A percentile compares a stretch with the other conserved stretches of the same genome.
Conservation (phyloP, 208 protist genomes). For the Trypanosoma lewisi region DNA sequence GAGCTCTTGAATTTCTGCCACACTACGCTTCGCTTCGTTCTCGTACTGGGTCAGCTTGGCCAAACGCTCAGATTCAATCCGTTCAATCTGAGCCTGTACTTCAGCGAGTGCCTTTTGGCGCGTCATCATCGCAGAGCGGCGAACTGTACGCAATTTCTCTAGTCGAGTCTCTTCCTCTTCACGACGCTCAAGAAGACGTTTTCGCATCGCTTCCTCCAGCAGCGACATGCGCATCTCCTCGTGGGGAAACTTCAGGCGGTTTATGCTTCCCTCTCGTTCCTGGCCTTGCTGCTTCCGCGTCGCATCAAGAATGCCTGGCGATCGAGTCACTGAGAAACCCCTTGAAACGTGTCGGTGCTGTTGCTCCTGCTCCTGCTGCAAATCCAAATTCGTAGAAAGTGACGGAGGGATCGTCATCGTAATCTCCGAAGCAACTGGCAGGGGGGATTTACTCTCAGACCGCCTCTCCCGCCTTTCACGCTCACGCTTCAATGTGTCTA, state of each 20-base stretch:
- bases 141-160: conserved; percentile 5
- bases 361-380: background rate
- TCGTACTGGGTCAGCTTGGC: conserved; percentile 4
- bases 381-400: background rate
- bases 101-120: conserved; percentile 10
- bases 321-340: too few species aligned
- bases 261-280: background rate
- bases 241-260: background rate
- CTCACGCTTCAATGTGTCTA: conserved; percentile 2
- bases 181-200: conserved; percentile 8
- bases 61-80: background rate
- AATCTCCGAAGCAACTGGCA: background rate
- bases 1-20: background rate
- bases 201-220: background rate
- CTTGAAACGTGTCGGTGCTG: too few species aligned
- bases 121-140: background rate
- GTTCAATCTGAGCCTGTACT: conserved; percentile 7
- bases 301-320: background rate
- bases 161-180: conserved; percentile 1
- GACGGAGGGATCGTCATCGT: background rate
- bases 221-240: background rate
- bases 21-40: background rate
- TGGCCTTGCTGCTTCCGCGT: background rate
- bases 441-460: background rate
- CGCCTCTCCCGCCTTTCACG: conserved; percentile 4